Base-by-base conservation (phyloP, 1,139 yeast genomes). In the Hyphopichia burtonii region DNA sequence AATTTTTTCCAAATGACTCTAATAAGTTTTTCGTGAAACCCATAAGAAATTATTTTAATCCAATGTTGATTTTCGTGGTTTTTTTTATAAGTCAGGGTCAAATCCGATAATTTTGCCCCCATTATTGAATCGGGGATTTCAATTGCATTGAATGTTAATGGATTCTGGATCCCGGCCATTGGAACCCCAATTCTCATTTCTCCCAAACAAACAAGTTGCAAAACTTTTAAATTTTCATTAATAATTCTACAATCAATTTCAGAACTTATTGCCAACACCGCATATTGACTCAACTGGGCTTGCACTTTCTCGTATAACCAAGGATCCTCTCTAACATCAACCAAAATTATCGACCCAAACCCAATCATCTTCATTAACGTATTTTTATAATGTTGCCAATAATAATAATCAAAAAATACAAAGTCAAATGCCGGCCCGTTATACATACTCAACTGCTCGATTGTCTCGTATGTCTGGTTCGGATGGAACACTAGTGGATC, bases 171-270 rank as follows among this genome's bases (percentile, higher is more conserved):
- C 7, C 12, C 18, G 12, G n/a, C 14, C n/a, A n/a, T n/a, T 32
- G 34, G 34, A 5, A 12, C 6, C 3, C 34, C 36, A n/a, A 31
- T 14, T 6, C 3, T 34, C 15, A 20, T 42, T 41, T 20, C 34
- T 6, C 4, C 53, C 50, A 14, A 43, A 22, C 16, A 33, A 34
- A 6, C 47, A 16, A 22, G 42, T 41, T 9, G 38, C 17, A 15
- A 18, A 2, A 15, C 39, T 40, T 12, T 44, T 38, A 38, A 48
- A 28, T 38, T 38, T n/a, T 34, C 20, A 7, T 48, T 36, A 11
- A 53, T 20, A 37, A 51, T 43, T 30, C 56, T 39, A 38, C 55
- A 52, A 31, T 56, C 58, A 11, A 52, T 41, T 12, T 48, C 51
- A 1, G 58, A 51, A 30, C 42, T 44, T 22, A 53, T 25, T 6